These are phyloP conservation scores for Phytophthora cryptogea DNA, from an alignment of 352 stramenopile genomes.

Conservation along the genomic window DNA sequence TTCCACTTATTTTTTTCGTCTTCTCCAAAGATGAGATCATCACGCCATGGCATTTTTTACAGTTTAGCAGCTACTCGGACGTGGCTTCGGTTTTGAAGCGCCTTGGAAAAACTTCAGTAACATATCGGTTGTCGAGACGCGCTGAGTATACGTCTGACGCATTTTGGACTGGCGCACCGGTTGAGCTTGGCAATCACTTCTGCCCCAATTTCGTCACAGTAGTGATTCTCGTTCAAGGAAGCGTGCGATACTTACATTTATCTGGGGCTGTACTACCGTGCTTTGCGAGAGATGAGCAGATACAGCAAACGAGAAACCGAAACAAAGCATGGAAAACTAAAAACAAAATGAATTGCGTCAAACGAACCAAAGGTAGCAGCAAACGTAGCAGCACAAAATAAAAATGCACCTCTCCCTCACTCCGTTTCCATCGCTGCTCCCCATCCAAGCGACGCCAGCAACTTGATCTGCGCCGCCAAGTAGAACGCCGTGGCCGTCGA, in stretches of 20 bases:
- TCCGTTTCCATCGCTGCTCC: conserved; percentile 7
- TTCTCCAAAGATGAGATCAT: conserved; percentile 37
- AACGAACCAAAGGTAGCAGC: not conserved
- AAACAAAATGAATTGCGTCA: not conserved
- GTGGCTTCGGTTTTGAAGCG: conserved; percentile 15
- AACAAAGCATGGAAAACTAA: too few relatives aligned
- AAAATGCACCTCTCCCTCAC: not conserved
- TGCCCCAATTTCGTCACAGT: conserved; percentile 14
- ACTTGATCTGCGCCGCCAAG: conserved; percentile 54
- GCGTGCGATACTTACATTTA: conserved; percentile 10
- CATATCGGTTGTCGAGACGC: conserved; percentile 32
- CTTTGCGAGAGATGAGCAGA: too few relatives aligned
- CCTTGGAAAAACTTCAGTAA: conserved; percentile 18
- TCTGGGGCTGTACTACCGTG: not conserved
- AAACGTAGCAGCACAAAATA: not conserved
- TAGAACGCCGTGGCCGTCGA: conserved; percentile 36
- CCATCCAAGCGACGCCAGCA: conserved; percentile 28
- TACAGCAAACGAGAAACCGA: too few relatives aligned
- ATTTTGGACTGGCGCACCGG: conserved; percentile 41
- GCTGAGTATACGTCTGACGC: conserved; percentile 44
- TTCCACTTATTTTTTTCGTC: conserved; percentile 44
- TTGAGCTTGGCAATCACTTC: conserved; percentile 27
- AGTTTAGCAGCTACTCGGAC: conserved; percentile 42
- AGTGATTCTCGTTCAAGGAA: not conserved
- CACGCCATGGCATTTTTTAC: conserved; percentile 41